Base-by-base conservation (phyloP, 2,329 filamentous ascomycete species). In the Colletotrichum sp. region DNA sequence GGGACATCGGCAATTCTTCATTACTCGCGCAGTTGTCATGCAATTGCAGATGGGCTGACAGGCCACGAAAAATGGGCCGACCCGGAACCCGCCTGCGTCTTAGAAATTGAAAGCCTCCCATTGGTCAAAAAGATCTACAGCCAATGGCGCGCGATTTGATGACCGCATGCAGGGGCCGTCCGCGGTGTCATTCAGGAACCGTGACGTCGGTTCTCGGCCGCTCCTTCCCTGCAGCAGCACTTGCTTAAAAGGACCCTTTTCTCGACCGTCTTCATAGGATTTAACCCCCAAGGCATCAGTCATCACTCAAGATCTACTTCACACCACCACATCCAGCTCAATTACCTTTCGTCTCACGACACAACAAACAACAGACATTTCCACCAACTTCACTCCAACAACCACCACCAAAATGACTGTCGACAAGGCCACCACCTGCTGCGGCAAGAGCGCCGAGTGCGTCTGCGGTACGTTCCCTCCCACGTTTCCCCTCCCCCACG, bases 401-500 rank as follows among this genome's bases (percentile, higher is more conserved):
- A 30, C 21, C 39, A 64, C 32, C 74, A 15, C 16, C 15, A 83
- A 66, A 79, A 86, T 86, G 83, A 81, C 82, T 36, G 78, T 80
- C 80, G 77, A 81, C 80, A 85, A 85, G 80, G 80, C 86, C 49
- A 85, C 88, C 72, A 92, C 89, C 79, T 92, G 90, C 89, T 92
- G 90, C 85, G 87, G 88, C 84, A 89, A 90, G 83, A 82, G 86
- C 78, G 82, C 84, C 69, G 87, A 88, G 78, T 92, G 90, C 81
- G 85, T 90, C 80, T 92, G 90, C 83, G 90, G 90, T 92, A 89
- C 80, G 90, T 86, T 71, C 66, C 28, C 44, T 52, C 44, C n/a
- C 44, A 52, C 44, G n/a, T 21, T 52, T 21, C n/a, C 44, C 44
- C 9, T 16, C 57, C 24, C 26, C 21, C 52, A 21, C 59, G 18